Evolutionary conservation across 352 stramenopile species (phyloP), one percentile per base, ranked within the genome.

Genomic region (Bremia lactucae): DNA sequence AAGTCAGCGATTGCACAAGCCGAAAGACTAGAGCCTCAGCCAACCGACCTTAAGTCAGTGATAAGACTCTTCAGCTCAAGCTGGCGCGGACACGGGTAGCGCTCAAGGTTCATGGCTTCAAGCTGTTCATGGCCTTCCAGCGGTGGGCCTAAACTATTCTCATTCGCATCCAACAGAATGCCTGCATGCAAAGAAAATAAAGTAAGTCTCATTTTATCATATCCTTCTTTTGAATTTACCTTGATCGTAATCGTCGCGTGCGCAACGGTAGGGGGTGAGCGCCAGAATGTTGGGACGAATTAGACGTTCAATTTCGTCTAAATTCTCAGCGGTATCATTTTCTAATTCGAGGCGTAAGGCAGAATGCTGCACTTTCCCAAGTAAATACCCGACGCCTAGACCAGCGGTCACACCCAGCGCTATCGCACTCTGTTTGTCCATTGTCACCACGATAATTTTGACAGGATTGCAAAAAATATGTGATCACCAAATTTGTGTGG

Each of bases 161-260:
- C 95, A 49, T 99, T 99, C 36, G 95, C 95, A 68, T 99, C 95
- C 47, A 99, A 71, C 20, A 99, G 60, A 41, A 98, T 88, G 16
- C 94, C 93, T 88, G 24, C 31, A 34, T 49, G 8, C 7, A 31
- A n/a, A 36, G 6, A 34, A 21, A 46, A 14, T 37, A 15, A 15
- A 21, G 31, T 24, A 25, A 21, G 3, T 19, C 31, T 22, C 10
- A 46, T 18, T 29, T 6, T 31, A 16, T 10, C 13, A 19, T 38
- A 36, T 16, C n/a, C n/a, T n/a, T 19, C 16, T 4, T 39, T 10
- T 7, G 5, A 18, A 36, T 26, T 9, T 55, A 83, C 81, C 82
- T 59, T 87, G 49, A 49, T 91, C 72, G 66, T 97, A 97, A 65
- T 97, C 93, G 52, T 99, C 95, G 29, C 95, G 84, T 5, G 95